Evolutionary conservation across 164 flowering plant species (phyloP).

Genomic region (Vitis rupestris): DNA sequence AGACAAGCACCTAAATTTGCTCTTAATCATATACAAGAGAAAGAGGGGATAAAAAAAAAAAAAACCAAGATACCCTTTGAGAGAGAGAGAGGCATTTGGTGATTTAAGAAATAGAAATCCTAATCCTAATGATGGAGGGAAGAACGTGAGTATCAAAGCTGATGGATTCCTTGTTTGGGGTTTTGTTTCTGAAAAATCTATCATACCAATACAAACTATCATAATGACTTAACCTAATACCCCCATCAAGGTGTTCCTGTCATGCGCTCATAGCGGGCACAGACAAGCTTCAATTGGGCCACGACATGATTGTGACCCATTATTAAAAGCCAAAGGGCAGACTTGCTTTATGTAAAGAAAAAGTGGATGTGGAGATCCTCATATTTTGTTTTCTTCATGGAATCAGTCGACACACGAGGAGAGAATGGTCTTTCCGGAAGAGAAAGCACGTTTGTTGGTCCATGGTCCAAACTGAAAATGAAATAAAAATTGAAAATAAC

Average conservation of each 20-base stretch:
- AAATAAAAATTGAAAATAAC: not conserved
- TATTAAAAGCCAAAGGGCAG: not conserved
- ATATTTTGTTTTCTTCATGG: not conserved
- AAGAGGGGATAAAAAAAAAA: too few species aligned
- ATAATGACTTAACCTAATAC: not conserved
- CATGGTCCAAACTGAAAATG: not conserved
- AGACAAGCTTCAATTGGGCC: not conserved
- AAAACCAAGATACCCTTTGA: too few species aligned
- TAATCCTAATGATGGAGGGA: too few species aligned
- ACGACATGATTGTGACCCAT: conserved; percentile 1
- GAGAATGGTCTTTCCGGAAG: not conserved
- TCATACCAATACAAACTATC: not conserved
- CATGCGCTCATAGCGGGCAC: not conserved
- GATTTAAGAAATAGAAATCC: too few species aligned
- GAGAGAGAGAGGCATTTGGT: too few species aligned
- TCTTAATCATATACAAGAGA: too few species aligned
- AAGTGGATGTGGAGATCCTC: conserved; percentile 1
- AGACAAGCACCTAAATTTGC: too few species aligned
- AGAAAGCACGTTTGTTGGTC: not conserved
- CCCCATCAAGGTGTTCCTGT: not conserved
- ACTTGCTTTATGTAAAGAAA: conserved; percentile 1
- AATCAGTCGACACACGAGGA: not conserved
- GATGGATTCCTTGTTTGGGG: too few species aligned
- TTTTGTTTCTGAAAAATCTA: not conserved
- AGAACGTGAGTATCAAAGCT: too few species aligned